Percentiles rank a stretch among this genome's conserved stretches.
phyloP scores from a whole-genome alignment of 2,329 filamentous ascomycete species.

The Falciphora oryzae region DNA sequence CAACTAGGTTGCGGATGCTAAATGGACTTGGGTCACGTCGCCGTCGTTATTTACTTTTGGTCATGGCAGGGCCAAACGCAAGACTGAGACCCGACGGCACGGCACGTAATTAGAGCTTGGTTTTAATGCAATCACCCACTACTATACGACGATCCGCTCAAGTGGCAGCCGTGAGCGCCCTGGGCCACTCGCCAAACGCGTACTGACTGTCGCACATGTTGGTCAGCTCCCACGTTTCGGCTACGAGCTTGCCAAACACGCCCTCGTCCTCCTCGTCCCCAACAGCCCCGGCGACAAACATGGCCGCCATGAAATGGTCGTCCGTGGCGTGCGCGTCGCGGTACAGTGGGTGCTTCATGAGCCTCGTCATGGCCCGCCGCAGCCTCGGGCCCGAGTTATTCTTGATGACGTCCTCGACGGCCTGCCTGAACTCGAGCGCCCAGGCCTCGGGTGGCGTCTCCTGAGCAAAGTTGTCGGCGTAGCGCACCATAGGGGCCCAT shows the following conservation, averaged over 20 bases:
- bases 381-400: slow-evolving; percentile 42
- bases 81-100: too few relatives aligned
- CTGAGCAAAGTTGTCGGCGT: slow-evolving; percentile 58
- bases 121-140: too few relatives aligned
- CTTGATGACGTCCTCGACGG: slow-evolving; percentile 47
- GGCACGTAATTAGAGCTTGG: too few relatives aligned
- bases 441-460: slow-evolving; percentile 51
- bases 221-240: slow-evolving; percentile 60
- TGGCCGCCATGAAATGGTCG: slow-evolving; percentile 62
- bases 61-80: too few relatives aligned
- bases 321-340: slow-evolving; percentile 64
- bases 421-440: slow-evolving; percentile 61
- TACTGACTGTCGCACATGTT: slow-evolving; percentile 61
- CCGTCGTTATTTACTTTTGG: too few relatives aligned
- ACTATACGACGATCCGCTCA: too few relatives aligned
- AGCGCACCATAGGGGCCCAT: slow-evolving; percentile 58
- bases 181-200: slow-evolving; percentile 38
- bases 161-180: too few relatives aligned
- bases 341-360: slow-evolving; percentile 64
- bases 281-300: slow-evolving; percentile 55
- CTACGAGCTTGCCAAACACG: slow-evolving; percentile 36
- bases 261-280: slow-evolving; percentile 42
- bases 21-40: too few relatives aligned
- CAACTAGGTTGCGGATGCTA: too few relatives aligned
- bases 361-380: slow-evolving; percentile 47